These are phyloP conservation scores for Asclepias syriaca DNA, from an alignment of 257 asterid genomes.

Conservation along the genomic window DNA sequence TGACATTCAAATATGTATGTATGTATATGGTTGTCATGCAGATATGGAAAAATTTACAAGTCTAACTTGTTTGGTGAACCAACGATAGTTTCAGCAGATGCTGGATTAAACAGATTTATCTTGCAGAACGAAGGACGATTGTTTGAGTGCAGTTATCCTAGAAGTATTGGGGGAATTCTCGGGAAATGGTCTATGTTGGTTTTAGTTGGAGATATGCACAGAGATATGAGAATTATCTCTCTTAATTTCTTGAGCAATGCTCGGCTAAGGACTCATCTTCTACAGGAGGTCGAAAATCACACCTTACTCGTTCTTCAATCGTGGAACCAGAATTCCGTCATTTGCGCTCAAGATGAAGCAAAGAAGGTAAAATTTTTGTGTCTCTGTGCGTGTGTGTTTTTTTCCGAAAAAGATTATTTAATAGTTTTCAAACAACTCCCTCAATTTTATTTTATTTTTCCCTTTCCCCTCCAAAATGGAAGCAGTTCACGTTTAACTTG, in stretches of 20 bases:
- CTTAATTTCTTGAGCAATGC: slow-evolving; percentile 75
- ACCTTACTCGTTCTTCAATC: slow-evolving; percentile 63
- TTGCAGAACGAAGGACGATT: slow-evolving; percentile 74
- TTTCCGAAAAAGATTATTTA: too few relatives aligned
- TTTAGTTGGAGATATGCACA: slow-evolving; percentile 87
- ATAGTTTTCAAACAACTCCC: too few relatives aligned
- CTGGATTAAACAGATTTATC: slow-evolving; percentile 67
- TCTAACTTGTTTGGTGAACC: slow-evolving; percentile 80
- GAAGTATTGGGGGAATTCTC: slow-evolving; percentile 90
- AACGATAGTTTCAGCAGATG: slow-evolving; percentile 82
- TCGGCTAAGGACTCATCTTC: slow-evolving; percentile 60
- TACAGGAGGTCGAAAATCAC: slow-evolving; percentile 68
- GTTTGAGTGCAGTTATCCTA: slow-evolving; percentile 87
- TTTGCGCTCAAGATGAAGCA: slow-evolving; percentile 87
- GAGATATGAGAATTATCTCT: slow-evolving; percentile 80
- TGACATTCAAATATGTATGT: background rate
- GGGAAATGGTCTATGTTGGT: slow-evolving; percentile 98
- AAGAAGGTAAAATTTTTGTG: slow-evolving; percentile 44
- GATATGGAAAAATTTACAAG: slow-evolving; percentile 82
- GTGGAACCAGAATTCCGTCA: slow-evolving; percentile 48
- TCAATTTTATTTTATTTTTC: background rate
- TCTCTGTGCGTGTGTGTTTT: too few relatives aligned
- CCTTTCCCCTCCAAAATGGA: background rate
- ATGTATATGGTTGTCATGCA: slow-evolving; percentile 12
- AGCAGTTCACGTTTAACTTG: slow-evolving; percentile 79